Evolutionary conservation across 2,329 filamentous ascomycete genomes (phyloP), one percentile per base, ranked within the genome.

Genomic region (Diplodia corticola): DNA sequence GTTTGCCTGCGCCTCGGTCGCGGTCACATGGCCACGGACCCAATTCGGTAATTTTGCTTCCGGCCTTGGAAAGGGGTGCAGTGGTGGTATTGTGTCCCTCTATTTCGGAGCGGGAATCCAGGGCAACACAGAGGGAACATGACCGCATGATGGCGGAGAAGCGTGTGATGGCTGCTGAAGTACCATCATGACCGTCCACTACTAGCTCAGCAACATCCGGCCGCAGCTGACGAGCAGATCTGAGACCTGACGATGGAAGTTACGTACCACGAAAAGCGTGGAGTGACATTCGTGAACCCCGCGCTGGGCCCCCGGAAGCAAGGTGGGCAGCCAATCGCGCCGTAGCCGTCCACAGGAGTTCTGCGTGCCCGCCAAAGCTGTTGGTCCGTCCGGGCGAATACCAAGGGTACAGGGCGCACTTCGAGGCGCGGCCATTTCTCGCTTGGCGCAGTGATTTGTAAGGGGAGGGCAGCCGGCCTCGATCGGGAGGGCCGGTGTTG

Each of bases 201-300:
- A 54, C 20, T 20, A 46, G 37, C 55, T n/a, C n/a, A n/a, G n/a
- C n/a, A n/a, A n/a, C 15, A 37, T 26, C 37, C 24, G 24, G 37
- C 24, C 26, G 37, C 57, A 49, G 57, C 57, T 61, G 57, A 61
- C 22, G 44, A 61, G 44, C 48, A 46, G 40, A 15, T 46, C 37
- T 61, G 40, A 61, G 40, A 49, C 57, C 57, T 61, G 40, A 61
- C 20, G 40, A 35, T 61, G 57, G 28, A 15, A 49, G 40, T 37
- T 61, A 49, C 55, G 57, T 61, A 49, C 40, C 57, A 61, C 44
- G 57, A 49, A n/a, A n/a, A n/a, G 44, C 40, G 40, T 61, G 44
- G 57, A 49, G 57, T 61, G 57, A 61, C 44, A 61, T 61, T 61
- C n/a, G 44, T 49, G 57, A 49, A 49, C 54, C 54, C 26, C 54